These are phyloP conservation scores for Zygoascus meyerae DNA, from an alignment of 1,139 yeast genomes.

Conservation along the genomic window DNA sequence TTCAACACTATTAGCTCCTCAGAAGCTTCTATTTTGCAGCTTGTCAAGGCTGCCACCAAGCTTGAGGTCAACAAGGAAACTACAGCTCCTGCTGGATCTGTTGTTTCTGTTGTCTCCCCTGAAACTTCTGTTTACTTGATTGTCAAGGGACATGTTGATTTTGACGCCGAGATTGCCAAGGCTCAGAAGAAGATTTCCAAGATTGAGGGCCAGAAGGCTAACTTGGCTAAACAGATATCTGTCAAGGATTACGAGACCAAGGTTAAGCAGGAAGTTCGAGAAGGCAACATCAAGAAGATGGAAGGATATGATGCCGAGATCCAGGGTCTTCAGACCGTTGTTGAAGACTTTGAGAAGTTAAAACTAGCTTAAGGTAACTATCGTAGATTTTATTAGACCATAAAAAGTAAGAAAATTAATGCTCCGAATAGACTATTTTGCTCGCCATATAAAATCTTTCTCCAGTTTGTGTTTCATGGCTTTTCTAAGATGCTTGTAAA, in stretches of 20 bases:
- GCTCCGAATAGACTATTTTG: conserved; percentile 6
- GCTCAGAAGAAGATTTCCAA: conserved; percentile 69
- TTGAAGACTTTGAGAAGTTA: conserved; percentile 38
- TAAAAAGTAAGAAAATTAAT: too few species aligned
- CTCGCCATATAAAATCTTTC: conserved; percentile 54
- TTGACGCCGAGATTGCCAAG: conserved; percentile 83
- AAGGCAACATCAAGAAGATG: conserved; percentile 60
- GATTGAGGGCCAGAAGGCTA: conserved; percentile 43
- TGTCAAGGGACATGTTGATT: conserved; percentile 91
- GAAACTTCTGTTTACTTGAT: conserved; percentile 80
- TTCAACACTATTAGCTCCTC: conserved; percentile 58
- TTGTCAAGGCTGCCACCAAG: conserved; percentile 83
- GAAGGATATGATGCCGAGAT: conserved; percentile 78
- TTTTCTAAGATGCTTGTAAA: conserved; percentile 45
- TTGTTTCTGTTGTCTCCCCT: conserved; percentile 72
- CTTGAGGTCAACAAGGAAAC: conserved; percentile 49
- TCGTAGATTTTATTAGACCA: too few species aligned
- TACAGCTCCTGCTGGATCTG: conserved; percentile 80
- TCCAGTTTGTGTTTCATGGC: conserved; percentile 45
- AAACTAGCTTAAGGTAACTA: conserved; percentile 22
- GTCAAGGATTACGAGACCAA: conserved; percentile 81
- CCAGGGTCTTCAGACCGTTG: conserved; percentile 52
- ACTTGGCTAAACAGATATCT: conserved; percentile 54
- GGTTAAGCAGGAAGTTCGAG: conserved; percentile 79
- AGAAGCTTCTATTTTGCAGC: conserved; percentile 76